phyloP scores from a whole-genome alignment of 1,284 basidiomycete species.

The Trichosporon sp. region DNA sequence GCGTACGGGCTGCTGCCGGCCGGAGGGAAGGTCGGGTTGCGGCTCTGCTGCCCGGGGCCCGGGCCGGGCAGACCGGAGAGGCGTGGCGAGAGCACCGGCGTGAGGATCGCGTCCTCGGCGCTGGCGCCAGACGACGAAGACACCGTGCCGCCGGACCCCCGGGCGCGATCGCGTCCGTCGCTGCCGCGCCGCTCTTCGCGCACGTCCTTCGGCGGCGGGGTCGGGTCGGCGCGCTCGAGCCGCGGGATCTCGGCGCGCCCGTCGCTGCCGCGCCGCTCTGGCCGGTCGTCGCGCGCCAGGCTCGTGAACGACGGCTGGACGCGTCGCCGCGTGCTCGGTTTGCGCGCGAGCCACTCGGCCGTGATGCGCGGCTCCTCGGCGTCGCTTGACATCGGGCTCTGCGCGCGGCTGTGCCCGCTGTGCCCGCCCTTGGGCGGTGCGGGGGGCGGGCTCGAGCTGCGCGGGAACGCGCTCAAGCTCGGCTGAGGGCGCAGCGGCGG shows the following conservation, averaged over 20 bases:
- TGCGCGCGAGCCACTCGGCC: constrained; percentile 19
- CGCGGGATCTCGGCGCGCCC: not conserved
- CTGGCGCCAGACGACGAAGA: not conserved
- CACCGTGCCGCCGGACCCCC: not conserved
- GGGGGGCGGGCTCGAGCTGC: not conserved
- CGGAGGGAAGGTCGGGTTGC: not conserved
- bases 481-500: not conserved
- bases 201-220: not conserved
- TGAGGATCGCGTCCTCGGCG: not conserved
- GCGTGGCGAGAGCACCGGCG: not conserved
- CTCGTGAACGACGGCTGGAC: not conserved
- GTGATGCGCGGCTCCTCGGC: constrained; percentile 8
- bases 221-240: not conserved
- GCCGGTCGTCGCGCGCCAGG: not conserved
- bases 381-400: not conserved
- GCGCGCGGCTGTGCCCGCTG: not conserved
- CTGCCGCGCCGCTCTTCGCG: not conserved
- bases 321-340: constrained; percentile 10
- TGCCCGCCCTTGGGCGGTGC: not conserved
- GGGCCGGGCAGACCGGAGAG: not conserved
- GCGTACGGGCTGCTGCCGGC: not conserved
- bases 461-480: not conserved
- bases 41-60: not conserved
- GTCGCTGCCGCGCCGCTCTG: not conserved
- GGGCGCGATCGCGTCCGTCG: not conserved